Evolutionary conservation across 208 protist genomes (phyloP).

Genomic region (Trypanosoma rangeli): DNA sequence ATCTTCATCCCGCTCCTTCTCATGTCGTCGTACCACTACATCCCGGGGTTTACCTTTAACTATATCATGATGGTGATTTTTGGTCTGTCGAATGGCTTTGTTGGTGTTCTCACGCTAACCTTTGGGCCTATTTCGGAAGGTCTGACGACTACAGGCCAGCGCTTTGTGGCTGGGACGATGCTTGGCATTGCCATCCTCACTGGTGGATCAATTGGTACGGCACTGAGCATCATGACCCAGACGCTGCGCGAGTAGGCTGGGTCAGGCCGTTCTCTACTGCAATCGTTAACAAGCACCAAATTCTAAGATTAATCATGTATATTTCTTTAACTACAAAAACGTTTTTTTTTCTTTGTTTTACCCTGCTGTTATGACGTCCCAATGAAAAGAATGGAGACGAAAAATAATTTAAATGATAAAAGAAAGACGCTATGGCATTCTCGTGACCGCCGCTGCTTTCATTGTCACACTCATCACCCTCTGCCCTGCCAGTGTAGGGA

Average conservation of each 20-base stretch:
- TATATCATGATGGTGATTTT: conserved; percentile 60
- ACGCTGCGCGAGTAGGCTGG: conserved; percentile 25
- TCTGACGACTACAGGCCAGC: conserved; percentile 43
- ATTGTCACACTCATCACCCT: no score
- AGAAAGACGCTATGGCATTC: no score
- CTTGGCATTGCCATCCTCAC: conserved; percentile 55
- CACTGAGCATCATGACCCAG: conserved; percentile 49
- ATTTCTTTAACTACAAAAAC: background rate
- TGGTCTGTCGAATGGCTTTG: conserved; percentile 59
- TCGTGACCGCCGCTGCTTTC: no score
- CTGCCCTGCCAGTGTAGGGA: no score
- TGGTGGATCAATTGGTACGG: conserved; percentile 36
- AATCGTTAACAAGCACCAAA: no score
- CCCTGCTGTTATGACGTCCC: no score
- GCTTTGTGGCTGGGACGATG: conserved; percentile 55
- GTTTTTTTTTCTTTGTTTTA: no score
- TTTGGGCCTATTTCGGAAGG: conserved; percentile 37
- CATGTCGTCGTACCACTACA: conserved; percentile 55
- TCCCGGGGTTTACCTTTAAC: conserved; percentile 41
- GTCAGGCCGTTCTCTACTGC: no score
- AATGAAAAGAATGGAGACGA: no score
- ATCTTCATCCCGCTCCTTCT: conserved; percentile 60
- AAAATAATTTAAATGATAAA: no score
- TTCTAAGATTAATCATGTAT: no score
- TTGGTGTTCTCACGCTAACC: conserved; percentile 46